Conservation (phyloP, 345 rosid species). For the Ceriops tagal region DNA sequence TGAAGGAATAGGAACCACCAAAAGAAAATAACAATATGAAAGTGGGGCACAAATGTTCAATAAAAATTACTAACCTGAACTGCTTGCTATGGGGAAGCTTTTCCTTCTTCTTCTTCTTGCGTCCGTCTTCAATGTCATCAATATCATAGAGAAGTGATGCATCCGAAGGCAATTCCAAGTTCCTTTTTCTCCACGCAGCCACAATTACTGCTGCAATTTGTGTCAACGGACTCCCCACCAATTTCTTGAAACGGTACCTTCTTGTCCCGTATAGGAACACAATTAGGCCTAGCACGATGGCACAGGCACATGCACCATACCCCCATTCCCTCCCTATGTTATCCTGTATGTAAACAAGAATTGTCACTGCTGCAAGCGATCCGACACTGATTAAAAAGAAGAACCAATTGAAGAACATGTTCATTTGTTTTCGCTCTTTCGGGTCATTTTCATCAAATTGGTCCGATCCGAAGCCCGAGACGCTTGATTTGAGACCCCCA, state of each 20-base stretch:
- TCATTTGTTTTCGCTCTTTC: constrained; percentile 61
- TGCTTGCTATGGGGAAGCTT: constrained; percentile 66
- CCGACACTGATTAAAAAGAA: constrained; percentile 88
- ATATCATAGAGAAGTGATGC: constrained; percentile 44
- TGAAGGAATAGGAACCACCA: background rate
- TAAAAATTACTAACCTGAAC: constrained; percentile 48
- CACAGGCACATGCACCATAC: constrained; percentile 73
- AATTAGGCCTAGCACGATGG: constrained; percentile 53
- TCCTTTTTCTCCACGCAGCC: constrained; percentile 65
- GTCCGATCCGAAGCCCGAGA: constrained; percentile 93
- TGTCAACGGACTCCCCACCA: constrained; percentile 90
- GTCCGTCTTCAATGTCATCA: constrained; percentile 44
- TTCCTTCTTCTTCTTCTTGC: constrained; percentile 59
- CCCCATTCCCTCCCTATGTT: constrained; percentile 84
- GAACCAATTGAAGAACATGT: constrained; percentile 85
- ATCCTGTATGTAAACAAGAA: constrained; percentile 90
- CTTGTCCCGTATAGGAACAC: constrained; percentile 72
- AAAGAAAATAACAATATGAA: background rate
- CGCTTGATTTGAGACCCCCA: constrained; percentile 93
- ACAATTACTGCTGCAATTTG: constrained; percentile 69
- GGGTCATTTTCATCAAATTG: constrained; percentile 80
- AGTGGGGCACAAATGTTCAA: background rate
- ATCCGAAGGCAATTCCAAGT: constrained; percentile 57
- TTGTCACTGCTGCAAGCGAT: constrained; percentile 70
- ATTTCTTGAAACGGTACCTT: constrained; percentile 74